Percentiles rank a stretch among this genome's conserved stretches.
Evolutionary conservation across 179 eudicot genomes (phyloP).

Genomic region (Vitellaria paradoxa): DNA sequence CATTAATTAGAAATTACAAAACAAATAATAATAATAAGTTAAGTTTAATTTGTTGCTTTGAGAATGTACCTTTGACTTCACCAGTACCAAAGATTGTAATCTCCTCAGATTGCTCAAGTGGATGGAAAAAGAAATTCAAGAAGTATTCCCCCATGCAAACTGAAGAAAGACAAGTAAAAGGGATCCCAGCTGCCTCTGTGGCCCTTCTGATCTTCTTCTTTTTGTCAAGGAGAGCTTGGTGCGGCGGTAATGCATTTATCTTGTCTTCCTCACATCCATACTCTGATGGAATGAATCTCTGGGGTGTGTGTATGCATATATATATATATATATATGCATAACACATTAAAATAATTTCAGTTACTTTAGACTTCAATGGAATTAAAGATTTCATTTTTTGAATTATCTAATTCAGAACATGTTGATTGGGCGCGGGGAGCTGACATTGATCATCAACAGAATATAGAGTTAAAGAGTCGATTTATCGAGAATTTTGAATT

Average conservation of each 20-base stretch:
- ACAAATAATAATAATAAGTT: no score
- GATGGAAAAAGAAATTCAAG: conserved; percentile 6
- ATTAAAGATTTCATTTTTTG: no score
- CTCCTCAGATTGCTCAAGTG: not conserved
- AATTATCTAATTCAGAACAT: no score
- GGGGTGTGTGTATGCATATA: not conserved
- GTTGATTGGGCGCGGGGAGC: no score
- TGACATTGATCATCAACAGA: no score
- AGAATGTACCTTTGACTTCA: conserved; percentile 11
- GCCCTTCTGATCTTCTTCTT: conserved; percentile 17
- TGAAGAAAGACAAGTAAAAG: conserved; percentile 11
- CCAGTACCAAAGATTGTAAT: conserved; percentile 1
- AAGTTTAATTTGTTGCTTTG: not conserved
- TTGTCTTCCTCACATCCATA: conserved; percentile 13
- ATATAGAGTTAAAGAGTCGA: no score
- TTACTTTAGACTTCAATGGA: no score
- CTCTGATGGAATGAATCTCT: conserved; percentile 21
- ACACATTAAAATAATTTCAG: no score
- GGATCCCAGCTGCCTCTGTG: conserved; percentile 3
- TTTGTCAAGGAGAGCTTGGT: conserved; percentile 5
- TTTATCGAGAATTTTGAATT: no score
- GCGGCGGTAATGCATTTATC: conserved; percentile 2
- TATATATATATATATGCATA: no score
- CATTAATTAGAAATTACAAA: conserved; percentile 12
- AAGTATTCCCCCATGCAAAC: conserved; percentile 7